A percentile compares a stretch with the other conserved stretches of the same genome.
Conservation (phyloP, 2,329 filamentous ascomycete species). For the Ciborinia camelliae region DNA sequence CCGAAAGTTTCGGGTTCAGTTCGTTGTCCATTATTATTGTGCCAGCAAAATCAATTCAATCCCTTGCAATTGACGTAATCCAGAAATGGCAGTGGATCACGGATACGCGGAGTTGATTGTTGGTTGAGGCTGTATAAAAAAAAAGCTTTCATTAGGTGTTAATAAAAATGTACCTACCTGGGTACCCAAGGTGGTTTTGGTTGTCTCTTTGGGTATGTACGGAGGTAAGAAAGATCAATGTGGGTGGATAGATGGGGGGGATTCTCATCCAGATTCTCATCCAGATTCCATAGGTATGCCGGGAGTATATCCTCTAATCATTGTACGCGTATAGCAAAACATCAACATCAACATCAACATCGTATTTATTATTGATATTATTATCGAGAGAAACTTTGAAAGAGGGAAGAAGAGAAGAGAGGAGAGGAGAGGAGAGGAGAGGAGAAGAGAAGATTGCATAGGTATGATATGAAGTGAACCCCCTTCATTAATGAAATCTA, state of each 20-base stretch:
- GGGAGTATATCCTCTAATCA: too few relatives aligned
- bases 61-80: slow-evolving; percentile 12
- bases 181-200: not conserved
- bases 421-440: not conserved
- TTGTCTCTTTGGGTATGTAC: not conserved
- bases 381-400: too few relatives aligned
- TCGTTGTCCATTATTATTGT: slow-evolving; percentile 5
- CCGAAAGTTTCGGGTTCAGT: too few relatives aligned
- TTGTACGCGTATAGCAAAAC: not conserved
- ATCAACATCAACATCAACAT: too few relatives aligned
- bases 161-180: not conserved
- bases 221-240: too few relatives aligned
- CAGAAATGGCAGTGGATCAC: slow-evolving; percentile 6
- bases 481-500: not conserved
- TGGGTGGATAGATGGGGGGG: too few relatives aligned
- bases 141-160: not conserved
- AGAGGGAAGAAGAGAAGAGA: too few relatives aligned
- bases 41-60: slow-evolving; percentile 8
- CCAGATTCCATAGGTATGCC: too few relatives aligned
- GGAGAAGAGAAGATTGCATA: not conserved
- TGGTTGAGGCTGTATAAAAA: not conserved
- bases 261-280: not conserved
- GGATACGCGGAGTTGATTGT: not conserved
- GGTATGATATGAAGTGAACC: not conserved
- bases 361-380: too few relatives aligned